Percentiles rank a stretch among this genome's conserved stretches.
These are phyloP conservation scores for Hymenoscyphus fraxineus DNA, from an alignment of 2,329 filamentous ascomycete species.

Conservation along the genomic window DNA sequence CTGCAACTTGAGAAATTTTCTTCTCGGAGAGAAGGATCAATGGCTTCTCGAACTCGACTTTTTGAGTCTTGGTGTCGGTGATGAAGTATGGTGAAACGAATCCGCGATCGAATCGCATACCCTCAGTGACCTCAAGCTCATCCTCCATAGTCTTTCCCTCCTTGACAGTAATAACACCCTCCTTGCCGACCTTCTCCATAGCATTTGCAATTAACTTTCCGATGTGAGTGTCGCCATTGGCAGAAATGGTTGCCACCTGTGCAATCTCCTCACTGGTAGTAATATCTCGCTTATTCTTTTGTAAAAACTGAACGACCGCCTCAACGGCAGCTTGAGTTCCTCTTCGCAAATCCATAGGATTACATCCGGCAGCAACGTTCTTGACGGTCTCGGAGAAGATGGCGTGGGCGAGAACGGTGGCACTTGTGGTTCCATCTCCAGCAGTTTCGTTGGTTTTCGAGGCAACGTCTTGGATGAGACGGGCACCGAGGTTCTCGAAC, in stretches of 20 bases:
- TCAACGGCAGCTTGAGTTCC: conserved; percentile 97
- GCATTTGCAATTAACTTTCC: conserved; percentile 94
- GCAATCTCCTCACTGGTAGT: conserved; percentile 96
- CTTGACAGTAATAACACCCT: conserved; percentile 99
- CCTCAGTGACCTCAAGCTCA: conserved; percentile 98
- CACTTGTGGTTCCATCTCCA: conserved; percentile 97
- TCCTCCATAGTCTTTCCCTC: conserved; percentile 98
- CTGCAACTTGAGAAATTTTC: conserved; percentile 99
- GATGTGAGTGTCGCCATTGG: conserved; percentile 94
- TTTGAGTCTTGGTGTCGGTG: conserved; percentile 96
- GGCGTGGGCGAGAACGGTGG: conserved; percentile 91
- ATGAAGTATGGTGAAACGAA: conserved; percentile 99
- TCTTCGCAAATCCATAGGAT: conserved; percentile 97
- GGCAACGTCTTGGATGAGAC: conserved; percentile 94
- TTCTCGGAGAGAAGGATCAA: conserved; percentile 98
- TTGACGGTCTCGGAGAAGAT: conserved; percentile 99
- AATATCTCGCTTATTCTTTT: conserved; percentile 95
- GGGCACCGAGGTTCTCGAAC: conserved; percentile 98
- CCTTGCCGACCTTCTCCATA: conserved; percentile 99
- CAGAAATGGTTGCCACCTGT: conserved; percentile 96
- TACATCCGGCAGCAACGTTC: conserved; percentile 98
- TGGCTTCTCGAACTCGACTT: conserved; percentile 99
- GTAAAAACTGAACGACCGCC: conserved; percentile 88
- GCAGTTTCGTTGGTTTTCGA: conserved; percentile 99
- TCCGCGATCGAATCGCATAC: conserved; percentile 99